A percentile compares a stretch with the other conserved stretches of the same genome.
Evolutionary conservation across 192 early-diverging fungal genomes (phyloP).

Genomic region (Entomortierella parvispora): DNA sequence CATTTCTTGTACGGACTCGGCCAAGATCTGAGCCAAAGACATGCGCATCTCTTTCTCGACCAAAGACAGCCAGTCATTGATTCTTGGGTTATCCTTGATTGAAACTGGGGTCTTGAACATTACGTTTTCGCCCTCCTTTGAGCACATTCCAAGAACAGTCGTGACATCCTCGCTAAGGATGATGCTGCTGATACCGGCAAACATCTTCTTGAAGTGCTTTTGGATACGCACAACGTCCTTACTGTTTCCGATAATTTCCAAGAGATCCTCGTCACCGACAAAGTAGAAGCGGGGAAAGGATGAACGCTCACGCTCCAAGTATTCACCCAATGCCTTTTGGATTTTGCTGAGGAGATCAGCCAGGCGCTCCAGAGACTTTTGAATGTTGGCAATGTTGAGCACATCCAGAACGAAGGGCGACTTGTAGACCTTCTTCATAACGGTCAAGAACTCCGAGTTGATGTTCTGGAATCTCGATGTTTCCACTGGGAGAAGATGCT

Average conservation of each 20-base stretch:
- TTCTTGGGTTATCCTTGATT: conserved; percentile 85
- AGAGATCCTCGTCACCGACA: conserved; percentile 99
- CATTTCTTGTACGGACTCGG: conserved; percentile 77
- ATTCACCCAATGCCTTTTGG: conserved; percentile 99
- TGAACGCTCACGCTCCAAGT: conserved; percentile 95
- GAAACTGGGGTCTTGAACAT: conserved; percentile 80
- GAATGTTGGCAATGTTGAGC: conserved; percentile 90
- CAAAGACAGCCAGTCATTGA: conserved; percentile 97
- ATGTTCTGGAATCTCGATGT: conserved; percentile 96
- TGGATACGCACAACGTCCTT: conserved; percentile 96
- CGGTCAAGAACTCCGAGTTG: conserved; percentile 96
- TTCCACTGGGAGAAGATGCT: conserved; percentile 95
- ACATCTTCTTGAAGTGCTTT: conserved; percentile 99
- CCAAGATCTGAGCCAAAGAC: conserved; percentile 82
- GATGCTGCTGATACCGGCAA: conserved; percentile 92
- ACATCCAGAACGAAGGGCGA: conserved; percentile 97
- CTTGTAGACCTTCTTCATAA: conserved; percentile 99
- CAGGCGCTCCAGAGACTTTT: conserved; percentile 94
- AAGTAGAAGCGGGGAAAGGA: conserved; percentile 99
- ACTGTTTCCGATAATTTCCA: conserved; percentile 99
- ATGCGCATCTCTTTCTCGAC: conserved; percentile 95
- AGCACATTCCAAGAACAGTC: conserved; percentile 84
- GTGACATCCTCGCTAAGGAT: conserved; percentile 84
- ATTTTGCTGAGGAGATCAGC: conserved; percentile 94
- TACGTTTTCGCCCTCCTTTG: conserved; percentile 93